Base-by-base conservation (phyloP, 2,329 filamentous ascomycete species). In the Aspergillus sergii region DNA sequence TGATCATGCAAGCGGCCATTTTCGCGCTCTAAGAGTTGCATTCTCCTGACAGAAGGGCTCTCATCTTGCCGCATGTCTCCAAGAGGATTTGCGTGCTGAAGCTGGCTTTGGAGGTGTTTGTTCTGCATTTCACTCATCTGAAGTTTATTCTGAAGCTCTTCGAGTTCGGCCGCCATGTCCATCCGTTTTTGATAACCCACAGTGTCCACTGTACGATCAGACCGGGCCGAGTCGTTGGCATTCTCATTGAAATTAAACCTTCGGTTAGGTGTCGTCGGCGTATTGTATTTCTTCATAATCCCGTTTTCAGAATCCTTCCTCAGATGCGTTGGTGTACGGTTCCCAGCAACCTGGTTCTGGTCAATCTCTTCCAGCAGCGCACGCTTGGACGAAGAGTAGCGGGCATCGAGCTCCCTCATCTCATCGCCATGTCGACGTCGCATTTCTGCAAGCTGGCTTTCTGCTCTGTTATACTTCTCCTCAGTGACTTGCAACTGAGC, bases 111-210 rank as follows among this genome's bases (percentile, higher is more conserved):
- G 7, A 98, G 86, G 72, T 98, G 94, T 39, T 91, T 89, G 78
- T 97, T 97, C 71, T 96, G 92, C 92, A 98, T 97, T 77, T 97
- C 91, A 5, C 91, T 89, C 76, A 98, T 88, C 74, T 98, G 94
- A 58, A 98, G 86, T 75, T 97, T 93, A 75, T 96, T 97, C 75
- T 97, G 94, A 30, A 97, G 85, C 77, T 96, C 89, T 75, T 98
- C 94, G 14, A 97, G 84, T 72, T 98, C 94, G 4, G 92, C 87
- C 72, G 94, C 95, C 64, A 96, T 83, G 74, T 98, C 94, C 89
- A 96, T 94, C 45, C 91, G 89, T 73, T 91, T 93, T 80, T 95
- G 94, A 79, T 92, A 92, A 68, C 89, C 90, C 48, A 93, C 82
- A 19, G 93, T 91, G 75, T 97, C 94, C 28, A 90, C 88, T 0